Evolutionary conservation across 306 rosid species (phyloP).

Genomic region (Fagus crenata): DNA sequence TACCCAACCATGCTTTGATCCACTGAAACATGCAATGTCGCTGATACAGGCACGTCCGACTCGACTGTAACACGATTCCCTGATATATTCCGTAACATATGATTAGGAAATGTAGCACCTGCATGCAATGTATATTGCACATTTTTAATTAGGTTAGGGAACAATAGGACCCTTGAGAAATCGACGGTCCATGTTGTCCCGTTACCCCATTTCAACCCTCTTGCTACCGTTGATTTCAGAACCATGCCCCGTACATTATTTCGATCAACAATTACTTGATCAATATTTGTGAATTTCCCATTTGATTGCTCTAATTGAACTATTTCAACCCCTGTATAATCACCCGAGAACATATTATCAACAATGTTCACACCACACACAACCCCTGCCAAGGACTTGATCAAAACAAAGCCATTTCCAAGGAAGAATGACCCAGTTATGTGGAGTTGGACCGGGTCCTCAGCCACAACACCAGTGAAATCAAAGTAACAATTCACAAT

Average conservation of each 20-base stretch:
- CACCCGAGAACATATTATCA: constrained; percentile 47
- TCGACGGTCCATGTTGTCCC: constrained; percentile 40
- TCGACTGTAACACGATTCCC: constrained; percentile 30
- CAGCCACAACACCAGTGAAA: constrained; percentile 43
- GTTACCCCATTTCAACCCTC: constrained; percentile 28
- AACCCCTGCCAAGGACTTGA: constrained; percentile 40
- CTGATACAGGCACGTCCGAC: constrained; percentile 30
- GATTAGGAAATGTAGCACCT: constrained; percentile 28
- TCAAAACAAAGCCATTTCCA: constrained; percentile 37
- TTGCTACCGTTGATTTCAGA: constrained; percentile 41
- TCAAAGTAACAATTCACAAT: constrained; percentile 39
- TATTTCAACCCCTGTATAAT: constrained; percentile 34
- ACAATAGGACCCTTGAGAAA: constrained; percentile 35
- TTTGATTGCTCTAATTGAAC: constrained; percentile 38
- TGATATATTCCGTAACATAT: constrained; percentile 28
- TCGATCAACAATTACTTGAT: constrained; percentile 42
- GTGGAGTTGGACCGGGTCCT: constrained; percentile 47
- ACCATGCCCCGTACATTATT: constrained; percentile 39
- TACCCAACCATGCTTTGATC: constrained; percentile 34
- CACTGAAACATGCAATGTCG: constrained; percentile 38
- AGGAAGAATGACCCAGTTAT: constrained; percentile 40
- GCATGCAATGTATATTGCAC: constrained; percentile 42
- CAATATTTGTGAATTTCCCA: constrained; percentile 28
- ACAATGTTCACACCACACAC: constrained; percentile 31
- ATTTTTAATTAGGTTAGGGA: constrained; percentile 34